Conservation (phyloP, 257 asterid genomes). For the Primulina eburnea region DNA sequence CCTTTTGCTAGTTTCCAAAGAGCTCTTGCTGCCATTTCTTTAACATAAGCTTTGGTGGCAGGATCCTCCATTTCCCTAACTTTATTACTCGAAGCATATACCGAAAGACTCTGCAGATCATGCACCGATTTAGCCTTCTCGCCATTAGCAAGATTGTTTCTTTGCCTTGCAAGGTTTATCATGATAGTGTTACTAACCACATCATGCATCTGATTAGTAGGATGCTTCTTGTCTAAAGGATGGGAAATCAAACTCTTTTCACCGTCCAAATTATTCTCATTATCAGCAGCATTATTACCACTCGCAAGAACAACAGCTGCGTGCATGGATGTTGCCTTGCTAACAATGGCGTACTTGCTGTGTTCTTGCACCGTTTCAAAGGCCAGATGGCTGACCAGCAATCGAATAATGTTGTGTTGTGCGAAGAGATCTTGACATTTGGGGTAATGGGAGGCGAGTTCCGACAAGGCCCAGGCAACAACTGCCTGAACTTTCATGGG, state of each 20-base stretch:
- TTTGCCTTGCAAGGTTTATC: no score
- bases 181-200: conserved; percentile 57
- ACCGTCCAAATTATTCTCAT: conserved; percentile 35
- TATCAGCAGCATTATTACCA: conserved; percentile 17
- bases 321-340: conserved; percentile 69
- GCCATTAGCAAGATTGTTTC: no score
- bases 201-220: conserved; percentile 48
- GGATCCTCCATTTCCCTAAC: conserved; percentile 81
- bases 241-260: conserved; percentile 36
- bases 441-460: conserved; percentile 54
- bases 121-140: no score
- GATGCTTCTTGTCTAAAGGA: conserved; percentile 43
- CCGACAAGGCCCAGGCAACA: conserved; percentile 74
- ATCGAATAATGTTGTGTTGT: conserved; percentile 53
- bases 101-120: not conserved
- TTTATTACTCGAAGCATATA: conserved; percentile 41
- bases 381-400: conserved; percentile 60
- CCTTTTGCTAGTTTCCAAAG: conserved; percentile 71
- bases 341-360: conserved; percentile 55
- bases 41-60: conserved; percentile 55
- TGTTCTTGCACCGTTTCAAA: conserved; percentile 73
- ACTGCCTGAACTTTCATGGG: conserved; percentile 67
- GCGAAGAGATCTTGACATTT: conserved; percentile 64
- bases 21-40: conserved; percentile 86
- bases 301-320: conserved; percentile 66